Conservation (phyloP, 345 rosid species). For the Moricandia moricandioides region DNA sequence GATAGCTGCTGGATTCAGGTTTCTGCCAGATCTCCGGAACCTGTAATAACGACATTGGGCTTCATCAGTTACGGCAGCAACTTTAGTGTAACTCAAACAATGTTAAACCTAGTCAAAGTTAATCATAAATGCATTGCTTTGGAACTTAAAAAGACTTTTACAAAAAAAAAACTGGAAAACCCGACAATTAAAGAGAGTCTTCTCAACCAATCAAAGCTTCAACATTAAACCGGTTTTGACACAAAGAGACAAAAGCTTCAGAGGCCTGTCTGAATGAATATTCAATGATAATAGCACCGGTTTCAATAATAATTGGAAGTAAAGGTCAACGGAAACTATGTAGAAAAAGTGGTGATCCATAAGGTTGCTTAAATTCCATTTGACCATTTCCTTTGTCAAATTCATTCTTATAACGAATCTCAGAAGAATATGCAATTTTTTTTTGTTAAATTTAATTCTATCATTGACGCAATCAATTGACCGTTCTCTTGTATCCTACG, state of each 20-base stretch:
- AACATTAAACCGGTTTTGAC: not conserved
- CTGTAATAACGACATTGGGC: too few species aligned
- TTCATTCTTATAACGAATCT: not conserved
- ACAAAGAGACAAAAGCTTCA: constrained; percentile 16
- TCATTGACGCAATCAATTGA: constrained; percentile 15
- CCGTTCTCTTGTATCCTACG: constrained; percentile 2
- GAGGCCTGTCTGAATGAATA: not conserved
- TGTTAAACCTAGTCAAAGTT: constrained; percentile 18
- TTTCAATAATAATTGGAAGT: not conserved
- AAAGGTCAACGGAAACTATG: constrained; percentile 20
- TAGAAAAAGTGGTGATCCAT: constrained; percentile 16
- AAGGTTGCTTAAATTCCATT: constrained; percentile 8
- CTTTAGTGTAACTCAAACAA: not conserved
- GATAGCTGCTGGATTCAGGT: constrained; percentile 60
- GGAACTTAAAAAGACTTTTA: not conserved
- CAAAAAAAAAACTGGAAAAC: not conserved
- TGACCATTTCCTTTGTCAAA: constrained; percentile 24
- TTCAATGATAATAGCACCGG: not conserved
- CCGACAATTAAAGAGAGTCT: constrained; percentile 5
- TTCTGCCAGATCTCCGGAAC: constrained; percentile 85
- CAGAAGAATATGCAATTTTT: not conserved
- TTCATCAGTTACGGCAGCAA: too few species aligned
- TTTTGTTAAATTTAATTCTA: not conserved
- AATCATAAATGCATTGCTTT: constrained; percentile 12
- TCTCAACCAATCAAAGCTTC: not conserved